phyloP scores from a whole-genome alignment of 345 rosid species.

The Brassica rapa region DNA sequence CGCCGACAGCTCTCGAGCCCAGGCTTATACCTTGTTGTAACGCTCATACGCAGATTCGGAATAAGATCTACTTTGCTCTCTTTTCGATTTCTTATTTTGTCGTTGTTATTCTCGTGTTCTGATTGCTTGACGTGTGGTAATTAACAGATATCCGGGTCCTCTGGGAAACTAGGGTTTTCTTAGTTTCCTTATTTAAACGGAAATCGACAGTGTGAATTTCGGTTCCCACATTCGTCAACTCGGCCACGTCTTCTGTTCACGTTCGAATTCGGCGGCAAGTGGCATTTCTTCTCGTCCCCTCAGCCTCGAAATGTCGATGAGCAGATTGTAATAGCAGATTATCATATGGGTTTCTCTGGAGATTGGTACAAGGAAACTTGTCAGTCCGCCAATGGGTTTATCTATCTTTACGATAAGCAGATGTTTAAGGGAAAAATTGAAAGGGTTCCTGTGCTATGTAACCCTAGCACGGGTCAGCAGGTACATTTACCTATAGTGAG shows the following conservation, averaged over 20 bases:
- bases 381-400: background rate
- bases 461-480: slow-evolving; percentile 6
- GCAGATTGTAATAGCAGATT: background rate
- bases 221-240: too few relatives aligned
- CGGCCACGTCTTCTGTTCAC: slow-evolving; percentile 5
- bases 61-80: too few relatives aligned
- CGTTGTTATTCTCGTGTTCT: too few relatives aligned
- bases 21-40: too few relatives aligned
- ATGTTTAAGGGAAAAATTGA: background rate
- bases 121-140: too few relatives aligned
- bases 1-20: too few relatives aligned
- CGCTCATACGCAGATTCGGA: too few relatives aligned
- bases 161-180: too few relatives aligned
- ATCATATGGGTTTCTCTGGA: slow-evolving; percentile 1
- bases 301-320: slow-evolving; percentile 3
- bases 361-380: background rate
- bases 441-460: background rate
- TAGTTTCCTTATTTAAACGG: too few relatives aligned
- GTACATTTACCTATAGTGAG: background rate
- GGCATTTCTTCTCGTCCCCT: slow-evolving; percentile 19
- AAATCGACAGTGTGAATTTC: too few relatives aligned
- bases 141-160: too few relatives aligned
- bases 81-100: too few relatives aligned
- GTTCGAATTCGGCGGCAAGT: background rate
- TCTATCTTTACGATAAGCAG: background rate